These are phyloP conservation scores for Pichia californica DNA, from an alignment of 805 yeast genomes.

Conservation along the genomic window DNA sequence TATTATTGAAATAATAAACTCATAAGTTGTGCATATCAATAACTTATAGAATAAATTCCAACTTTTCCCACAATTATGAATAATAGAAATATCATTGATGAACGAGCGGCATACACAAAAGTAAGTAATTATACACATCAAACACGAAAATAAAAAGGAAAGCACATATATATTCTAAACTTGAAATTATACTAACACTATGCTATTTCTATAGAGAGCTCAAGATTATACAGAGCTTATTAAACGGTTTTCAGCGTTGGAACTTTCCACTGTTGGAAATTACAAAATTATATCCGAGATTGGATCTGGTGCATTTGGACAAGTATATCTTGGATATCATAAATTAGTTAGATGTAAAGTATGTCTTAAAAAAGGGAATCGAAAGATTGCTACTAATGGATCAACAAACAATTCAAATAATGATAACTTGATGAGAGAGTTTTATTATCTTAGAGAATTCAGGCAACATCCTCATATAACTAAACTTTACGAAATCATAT, in stretches of 20 bases:
- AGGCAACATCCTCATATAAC: slow-evolving; percentile 73
- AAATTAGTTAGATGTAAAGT: slow-evolving; percentile 66
- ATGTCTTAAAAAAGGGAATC: slow-evolving; percentile 70
- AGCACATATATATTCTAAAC: neutral
- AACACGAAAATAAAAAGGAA: no score
- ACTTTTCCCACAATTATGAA: slow-evolving; percentile 16
- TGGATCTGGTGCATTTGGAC: slow-evolving; percentile 92
- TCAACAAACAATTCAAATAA: slow-evolving; percentile 30
- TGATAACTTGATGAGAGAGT: slow-evolving; percentile 85
- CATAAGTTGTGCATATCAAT: no score
- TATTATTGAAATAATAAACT: no score
- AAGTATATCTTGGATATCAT: slow-evolving; percentile 81
- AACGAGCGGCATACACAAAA: slow-evolving; percentile 25
- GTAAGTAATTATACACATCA: slow-evolving; percentile 14
- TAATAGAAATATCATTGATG: slow-evolving; percentile 24
- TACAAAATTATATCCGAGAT: slow-evolving; percentile 66
- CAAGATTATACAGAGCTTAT: slow-evolving; percentile 34
- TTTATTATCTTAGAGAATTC: slow-evolving; percentile 80
- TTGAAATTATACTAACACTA: neutral
- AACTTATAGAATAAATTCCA: no score
- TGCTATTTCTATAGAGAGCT: slow-evolving; percentile 20
- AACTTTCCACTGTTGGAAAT: slow-evolving; percentile 68
- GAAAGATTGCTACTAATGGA: slow-evolving; percentile 3
- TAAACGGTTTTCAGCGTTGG: slow-evolving; percentile 29
- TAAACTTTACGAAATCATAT: slow-evolving; percentile 75